Evolutionary conservation across 495 filamentous ascomycete species (phyloP).

Genomic region (Trichocladium uniseriatum): DNA sequence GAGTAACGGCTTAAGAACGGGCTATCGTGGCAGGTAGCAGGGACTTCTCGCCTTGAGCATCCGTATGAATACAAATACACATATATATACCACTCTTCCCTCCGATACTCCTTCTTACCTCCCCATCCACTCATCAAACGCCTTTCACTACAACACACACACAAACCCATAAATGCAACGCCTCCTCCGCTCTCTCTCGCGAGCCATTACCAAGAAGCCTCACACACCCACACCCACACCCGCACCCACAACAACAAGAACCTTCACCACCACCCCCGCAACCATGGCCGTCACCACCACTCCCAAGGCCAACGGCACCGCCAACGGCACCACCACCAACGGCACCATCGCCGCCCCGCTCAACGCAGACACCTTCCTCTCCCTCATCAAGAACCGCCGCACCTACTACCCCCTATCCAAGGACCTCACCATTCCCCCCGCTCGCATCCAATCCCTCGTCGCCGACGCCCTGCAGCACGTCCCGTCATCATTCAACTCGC

Average conservation of each 20-base stretch:
- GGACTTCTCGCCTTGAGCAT: too few species aligned
- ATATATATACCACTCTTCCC: too few species aligned
- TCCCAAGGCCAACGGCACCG: too few species aligned
- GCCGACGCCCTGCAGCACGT: constrained; percentile 44
- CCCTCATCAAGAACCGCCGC: constrained; percentile 47
- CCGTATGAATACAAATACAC: too few species aligned
- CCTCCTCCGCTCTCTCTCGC: background rate
- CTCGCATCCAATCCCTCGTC: constrained; percentile 48
- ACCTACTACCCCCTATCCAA: constrained; percentile 52
- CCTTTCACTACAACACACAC: too few species aligned
- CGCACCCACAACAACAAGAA: constrained; percentile 8
- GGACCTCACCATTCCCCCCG: constrained; percentile 39
- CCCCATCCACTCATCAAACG: too few species aligned
- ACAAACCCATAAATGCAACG: too few species aligned
- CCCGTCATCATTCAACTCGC: constrained; percentile 58
- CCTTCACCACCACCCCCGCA: constrained; percentile 13
- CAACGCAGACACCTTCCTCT: constrained; percentile 37
- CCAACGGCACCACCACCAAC: constrained; percentile 4
- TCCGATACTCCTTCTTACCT: too few species aligned
- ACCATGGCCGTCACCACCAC: constrained; percentile 8
- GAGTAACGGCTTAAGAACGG: background rate
- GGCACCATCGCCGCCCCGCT: constrained; percentile 21
- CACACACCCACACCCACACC: constrained; percentile 8
- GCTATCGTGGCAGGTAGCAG: too few species aligned
- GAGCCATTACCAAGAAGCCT: constrained; percentile 8